A percentile compares a stretch with the other conserved stretches of the same genome.
Evolutionary conservation across 2,329 filamentous ascomycete genomes (phyloP).

Genomic region (Bipolaris bicolor): DNA sequence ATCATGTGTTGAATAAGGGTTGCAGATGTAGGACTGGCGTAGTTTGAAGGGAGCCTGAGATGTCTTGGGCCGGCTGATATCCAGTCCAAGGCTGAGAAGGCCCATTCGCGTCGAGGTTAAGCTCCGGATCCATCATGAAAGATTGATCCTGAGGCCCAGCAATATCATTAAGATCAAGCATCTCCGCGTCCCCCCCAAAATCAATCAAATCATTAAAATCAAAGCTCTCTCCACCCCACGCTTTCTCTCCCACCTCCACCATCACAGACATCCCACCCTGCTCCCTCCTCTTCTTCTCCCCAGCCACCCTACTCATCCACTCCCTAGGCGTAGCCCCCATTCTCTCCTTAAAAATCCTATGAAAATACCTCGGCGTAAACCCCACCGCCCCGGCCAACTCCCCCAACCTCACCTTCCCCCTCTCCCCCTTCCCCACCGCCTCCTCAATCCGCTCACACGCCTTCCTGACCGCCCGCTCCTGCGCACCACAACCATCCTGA

Average conservation of each 20-base stretch:
- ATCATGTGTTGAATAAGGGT: neutral
- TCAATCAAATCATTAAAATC: conserved; percentile 38
- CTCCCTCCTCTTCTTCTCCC: conserved; percentile 11
- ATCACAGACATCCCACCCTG: no score
- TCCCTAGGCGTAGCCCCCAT: conserved; percentile 60
- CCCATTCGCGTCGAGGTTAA: conserved; percentile 24
- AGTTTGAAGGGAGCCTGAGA: conserved; percentile 2
- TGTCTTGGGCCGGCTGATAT: conserved; percentile 9
- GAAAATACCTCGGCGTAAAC: conserved; percentile 64
- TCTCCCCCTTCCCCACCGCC: conserved; percentile 26
- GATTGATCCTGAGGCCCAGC: conserved; percentile 13
- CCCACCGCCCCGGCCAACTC: conserved; percentile 59
- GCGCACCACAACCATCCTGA: conserved; percentile 41
- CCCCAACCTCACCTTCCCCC: conserved; percentile 47
- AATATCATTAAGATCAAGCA: conserved; percentile 12
- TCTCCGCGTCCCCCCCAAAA: conserved; percentile 24
- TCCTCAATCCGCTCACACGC: conserved; percentile 42
- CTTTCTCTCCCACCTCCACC: neutral
- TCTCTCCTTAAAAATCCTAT: conserved; percentile 64
- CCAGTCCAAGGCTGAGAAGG: conserved; percentile 19
- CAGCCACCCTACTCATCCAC: conserved; percentile 39
- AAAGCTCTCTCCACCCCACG: conserved; percentile 28
- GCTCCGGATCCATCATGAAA: conserved; percentile 19
- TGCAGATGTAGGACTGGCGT: neutral
- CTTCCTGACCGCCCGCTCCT: conserved; percentile 54